phyloP scores from a whole-genome alignment of 225 moss, liverwort and hornwort genomes.

The Physcomitrium patens region DNA sequence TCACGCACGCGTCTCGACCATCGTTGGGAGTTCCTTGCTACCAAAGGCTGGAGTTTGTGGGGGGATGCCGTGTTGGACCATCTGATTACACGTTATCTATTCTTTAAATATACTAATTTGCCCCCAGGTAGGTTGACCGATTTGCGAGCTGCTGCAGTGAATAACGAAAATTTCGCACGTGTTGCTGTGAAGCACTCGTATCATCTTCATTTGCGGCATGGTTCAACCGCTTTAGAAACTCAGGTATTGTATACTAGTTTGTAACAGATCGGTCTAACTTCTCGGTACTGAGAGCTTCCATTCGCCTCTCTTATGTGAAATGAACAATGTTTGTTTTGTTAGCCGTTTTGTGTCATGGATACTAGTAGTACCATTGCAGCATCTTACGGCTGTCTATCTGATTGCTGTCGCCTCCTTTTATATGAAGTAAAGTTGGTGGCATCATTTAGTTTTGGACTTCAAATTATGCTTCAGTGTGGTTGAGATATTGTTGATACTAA shows the following conservation, averaged over 20 bases:
- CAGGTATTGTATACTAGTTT: slow-evolving; percentile 56
- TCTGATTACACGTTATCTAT: slow-evolving; percentile 85
- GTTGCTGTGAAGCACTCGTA: slow-evolving; percentile 96
- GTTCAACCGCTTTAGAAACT: slow-evolving; percentile 96
- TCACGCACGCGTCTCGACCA: slow-evolving; percentile 97
- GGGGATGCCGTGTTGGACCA: slow-evolving; percentile 99
- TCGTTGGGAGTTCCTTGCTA: slow-evolving; percentile 98
- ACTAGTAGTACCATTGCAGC: no score
- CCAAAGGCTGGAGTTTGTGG: slow-evolving; percentile 96
- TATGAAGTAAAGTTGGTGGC: no score
- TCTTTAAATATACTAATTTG: slow-evolving; percentile 95
- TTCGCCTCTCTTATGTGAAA: not conserved
- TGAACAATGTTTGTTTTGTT: no score
- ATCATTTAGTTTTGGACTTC: not conserved
- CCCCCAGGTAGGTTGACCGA: slow-evolving; percentile 98
- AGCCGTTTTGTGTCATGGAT: no score
- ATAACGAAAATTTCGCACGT: slow-evolving; percentile 97
- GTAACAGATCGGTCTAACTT: slow-evolving; percentile 1
- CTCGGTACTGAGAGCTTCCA: not conserved
- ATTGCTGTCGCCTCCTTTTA: no score
- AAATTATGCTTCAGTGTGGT: not conserved
- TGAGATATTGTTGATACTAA: slow-evolving; percentile 4
- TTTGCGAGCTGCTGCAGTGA: slow-evolving; percentile 97
- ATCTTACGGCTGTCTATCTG: no score
- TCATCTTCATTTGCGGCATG: slow-evolving; percentile 94